These are phyloP conservation scores for Tulasnella calospora DNA, from an alignment of 768 basidiomycete species.

Conservation along the genomic window DNA sequence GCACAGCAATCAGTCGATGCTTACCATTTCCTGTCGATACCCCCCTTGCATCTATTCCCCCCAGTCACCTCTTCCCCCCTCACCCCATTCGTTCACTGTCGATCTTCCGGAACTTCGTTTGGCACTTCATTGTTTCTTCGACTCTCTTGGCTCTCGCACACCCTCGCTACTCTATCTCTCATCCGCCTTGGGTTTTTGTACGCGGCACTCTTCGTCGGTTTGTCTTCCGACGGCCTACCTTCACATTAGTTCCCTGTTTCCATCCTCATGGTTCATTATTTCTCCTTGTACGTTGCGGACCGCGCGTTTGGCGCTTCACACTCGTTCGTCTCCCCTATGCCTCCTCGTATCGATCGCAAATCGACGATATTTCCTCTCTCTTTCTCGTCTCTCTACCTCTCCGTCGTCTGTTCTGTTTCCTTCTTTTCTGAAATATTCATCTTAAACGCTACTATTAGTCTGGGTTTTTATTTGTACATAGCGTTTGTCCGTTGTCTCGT, in stretches of 20 bases:
- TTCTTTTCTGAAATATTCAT: background rate
- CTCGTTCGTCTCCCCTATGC: background rate
- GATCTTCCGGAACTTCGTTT: background rate
- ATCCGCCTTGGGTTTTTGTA: background rate
- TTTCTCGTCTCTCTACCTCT: background rate
- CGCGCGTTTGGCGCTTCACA: background rate
- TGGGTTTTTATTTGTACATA: background rate
- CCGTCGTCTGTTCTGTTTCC: background rate
- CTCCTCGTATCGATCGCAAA: background rate
- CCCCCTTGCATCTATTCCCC: background rate
- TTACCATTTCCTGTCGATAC: background rate
- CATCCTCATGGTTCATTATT: background rate
- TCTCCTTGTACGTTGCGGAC: conserved; percentile 5
- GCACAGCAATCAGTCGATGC: background rate
- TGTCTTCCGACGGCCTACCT: background rate
- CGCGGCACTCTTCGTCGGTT: background rate
- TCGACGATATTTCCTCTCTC: background rate
- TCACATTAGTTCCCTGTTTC: background rate
- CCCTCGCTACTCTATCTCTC: conserved; percentile 6
- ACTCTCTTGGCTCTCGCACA: background rate
- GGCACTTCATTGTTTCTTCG: background rate
- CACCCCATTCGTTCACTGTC: conserved; percentile 12
- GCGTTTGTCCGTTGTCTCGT: background rate
- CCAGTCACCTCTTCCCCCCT: background rate
- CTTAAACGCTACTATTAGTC: background rate